phyloP scores from a whole-genome alignment of 2,329 filamentous ascomycete genomes.

The Metarhizium album region DNA sequence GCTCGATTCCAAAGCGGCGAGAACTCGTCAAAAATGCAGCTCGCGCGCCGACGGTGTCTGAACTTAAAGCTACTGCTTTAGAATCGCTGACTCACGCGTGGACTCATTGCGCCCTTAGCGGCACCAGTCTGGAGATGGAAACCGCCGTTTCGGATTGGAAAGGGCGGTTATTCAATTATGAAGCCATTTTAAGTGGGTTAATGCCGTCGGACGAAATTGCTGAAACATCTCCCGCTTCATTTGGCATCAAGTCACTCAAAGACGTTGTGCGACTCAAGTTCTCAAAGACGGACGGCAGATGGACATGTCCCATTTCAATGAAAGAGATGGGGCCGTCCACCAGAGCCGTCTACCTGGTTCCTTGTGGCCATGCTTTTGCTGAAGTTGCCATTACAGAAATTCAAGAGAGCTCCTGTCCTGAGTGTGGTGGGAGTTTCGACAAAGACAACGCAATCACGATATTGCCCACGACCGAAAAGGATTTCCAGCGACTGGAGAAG shows the following conservation, averaged over 20 bases:
- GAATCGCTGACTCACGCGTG: slow-evolving; percentile 82
- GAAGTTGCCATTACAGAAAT: slow-evolving; percentile 78
- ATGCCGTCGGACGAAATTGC: slow-evolving; percentile 50
- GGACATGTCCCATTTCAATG: slow-evolving; percentile 78
- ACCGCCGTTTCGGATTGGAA: slow-evolving; percentile 76
- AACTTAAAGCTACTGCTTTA: slow-evolving; percentile 78
- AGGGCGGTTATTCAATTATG: slow-evolving; percentile 90
- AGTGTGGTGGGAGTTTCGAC: slow-evolving; percentile 68
- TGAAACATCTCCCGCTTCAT: slow-evolving; percentile 31
- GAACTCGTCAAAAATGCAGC: slow-evolving; percentile 94
- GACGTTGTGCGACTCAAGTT: slow-evolving; percentile 86
- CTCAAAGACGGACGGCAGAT: slow-evolving; percentile 39
- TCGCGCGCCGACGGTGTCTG: slow-evolving; percentile 66
- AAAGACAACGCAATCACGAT: slow-evolving; percentile 73
- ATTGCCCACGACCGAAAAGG: slow-evolving; percentile 58
- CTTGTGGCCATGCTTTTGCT: slow-evolving; percentile 90
- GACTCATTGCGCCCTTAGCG: slow-evolving; percentile 80
- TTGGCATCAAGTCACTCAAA: slow-evolving; percentile 66
- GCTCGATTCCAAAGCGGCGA: slow-evolving; percentile 87
- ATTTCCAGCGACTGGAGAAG: slow-evolving; percentile 55
- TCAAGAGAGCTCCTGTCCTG: slow-evolving; percentile 47
- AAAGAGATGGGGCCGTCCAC: slow-evolving; percentile 72
- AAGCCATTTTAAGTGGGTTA: slow-evolving; percentile 61
- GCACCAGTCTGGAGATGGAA: slow-evolving; percentile 54
- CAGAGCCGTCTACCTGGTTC: slow-evolving; percentile 80